Conservation (phyloP, 1,284 basidiomycete genomes). For the Apiotrichum siamense region DNA sequence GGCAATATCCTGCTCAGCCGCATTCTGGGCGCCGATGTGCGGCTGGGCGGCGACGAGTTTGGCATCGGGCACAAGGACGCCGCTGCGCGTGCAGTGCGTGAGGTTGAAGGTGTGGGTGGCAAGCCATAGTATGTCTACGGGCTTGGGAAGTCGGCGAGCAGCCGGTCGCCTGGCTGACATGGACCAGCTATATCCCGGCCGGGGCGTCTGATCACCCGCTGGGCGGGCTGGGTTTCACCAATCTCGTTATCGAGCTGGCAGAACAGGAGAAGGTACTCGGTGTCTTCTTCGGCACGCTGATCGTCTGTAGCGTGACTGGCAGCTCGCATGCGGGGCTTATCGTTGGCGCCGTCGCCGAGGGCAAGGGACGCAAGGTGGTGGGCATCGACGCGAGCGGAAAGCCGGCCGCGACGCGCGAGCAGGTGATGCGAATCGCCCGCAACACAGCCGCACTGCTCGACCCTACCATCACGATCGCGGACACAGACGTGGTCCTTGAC, state of each 20-base stretch:
- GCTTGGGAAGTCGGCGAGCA: no score
- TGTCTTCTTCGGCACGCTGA: constrained; percentile 33
- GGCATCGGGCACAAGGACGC: constrained; percentile 32
- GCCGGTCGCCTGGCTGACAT: background rate
- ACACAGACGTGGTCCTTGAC: constrained; percentile 28
- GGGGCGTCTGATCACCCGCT: constrained; percentile 34
- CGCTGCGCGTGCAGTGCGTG: constrained; percentile 27
- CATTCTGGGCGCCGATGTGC: constrained; percentile 37
- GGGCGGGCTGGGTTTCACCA: constrained; percentile 31
- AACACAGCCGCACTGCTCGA: constrained; percentile 26
- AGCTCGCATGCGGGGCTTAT: constrained; percentile 32
- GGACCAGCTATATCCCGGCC: constrained; percentile 27
- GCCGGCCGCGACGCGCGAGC: constrained; percentile 25
- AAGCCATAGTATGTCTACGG: constrained; percentile 33
- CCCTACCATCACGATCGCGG: constrained; percentile 21
- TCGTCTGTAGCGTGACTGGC: constrained; percentile 36
- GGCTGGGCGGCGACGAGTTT: constrained; percentile 29
- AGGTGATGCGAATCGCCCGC: constrained; percentile 26
- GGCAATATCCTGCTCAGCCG: constrained; percentile 37
- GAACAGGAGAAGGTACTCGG: constrained; percentile 28
- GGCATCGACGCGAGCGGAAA: constrained; percentile 37
- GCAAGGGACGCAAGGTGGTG: constrained; percentile 29
- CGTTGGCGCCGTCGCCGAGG: constrained; percentile 31
- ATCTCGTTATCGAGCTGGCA: constrained; percentile 30
- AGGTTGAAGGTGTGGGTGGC: constrained; percentile 27